Conservation (phyloP, 2,329 filamentous ascomycete species). For the Pyrenochaeta sp. region DNA sequence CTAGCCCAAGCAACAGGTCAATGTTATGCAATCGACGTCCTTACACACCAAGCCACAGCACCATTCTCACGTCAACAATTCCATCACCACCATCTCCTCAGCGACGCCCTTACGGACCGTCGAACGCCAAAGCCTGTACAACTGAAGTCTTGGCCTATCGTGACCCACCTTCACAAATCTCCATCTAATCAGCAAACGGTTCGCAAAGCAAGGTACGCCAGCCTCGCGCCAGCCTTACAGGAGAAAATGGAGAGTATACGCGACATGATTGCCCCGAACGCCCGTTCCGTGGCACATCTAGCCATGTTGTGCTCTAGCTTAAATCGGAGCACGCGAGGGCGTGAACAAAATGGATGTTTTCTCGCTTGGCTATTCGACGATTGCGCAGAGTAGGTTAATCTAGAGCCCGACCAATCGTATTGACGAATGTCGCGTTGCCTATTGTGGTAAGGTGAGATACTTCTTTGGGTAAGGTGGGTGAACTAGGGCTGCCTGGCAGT, state of each 20-base stretch:
- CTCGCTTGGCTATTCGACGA: slow-evolving; percentile 6
- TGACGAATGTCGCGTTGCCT: slow-evolving; percentile 1
- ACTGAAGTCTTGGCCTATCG: slow-evolving; percentile 5
- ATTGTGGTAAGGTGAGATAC: not conserved
- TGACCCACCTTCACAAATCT: not conserved
- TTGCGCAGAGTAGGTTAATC: slow-evolving; percentile 2
- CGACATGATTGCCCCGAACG: slow-evolving; percentile 7
- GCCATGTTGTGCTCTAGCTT: not conserved
- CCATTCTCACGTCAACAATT: not conserved
- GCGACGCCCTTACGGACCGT: not conserved
- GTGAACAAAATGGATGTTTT: slow-evolving; percentile 1
- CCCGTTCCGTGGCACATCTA: not conserved
- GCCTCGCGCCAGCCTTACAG: slow-evolving; percentile 9
- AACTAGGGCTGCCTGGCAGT: not conserved
- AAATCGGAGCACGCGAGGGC: slow-evolving; percentile 6
- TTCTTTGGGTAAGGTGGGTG: slow-evolving; percentile 1
- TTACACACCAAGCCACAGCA: not conserved
- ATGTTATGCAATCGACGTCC: not conserved
- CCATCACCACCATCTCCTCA: not conserved
- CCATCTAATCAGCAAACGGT: not conserved
- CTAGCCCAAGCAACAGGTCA: not conserved
- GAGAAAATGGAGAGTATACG: not conserved
- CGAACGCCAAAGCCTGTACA: not conserved
- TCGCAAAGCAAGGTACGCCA: not conserved
- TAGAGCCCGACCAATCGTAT: slow-evolving; percentile 1